A percentile compares a stretch with the other conserved stretches of the same genome.
These are phyloP conservation scores for Huiozyma sinensis DNA, from an alignment of 805 yeast genomes.

Conservation along the genomic window DNA sequence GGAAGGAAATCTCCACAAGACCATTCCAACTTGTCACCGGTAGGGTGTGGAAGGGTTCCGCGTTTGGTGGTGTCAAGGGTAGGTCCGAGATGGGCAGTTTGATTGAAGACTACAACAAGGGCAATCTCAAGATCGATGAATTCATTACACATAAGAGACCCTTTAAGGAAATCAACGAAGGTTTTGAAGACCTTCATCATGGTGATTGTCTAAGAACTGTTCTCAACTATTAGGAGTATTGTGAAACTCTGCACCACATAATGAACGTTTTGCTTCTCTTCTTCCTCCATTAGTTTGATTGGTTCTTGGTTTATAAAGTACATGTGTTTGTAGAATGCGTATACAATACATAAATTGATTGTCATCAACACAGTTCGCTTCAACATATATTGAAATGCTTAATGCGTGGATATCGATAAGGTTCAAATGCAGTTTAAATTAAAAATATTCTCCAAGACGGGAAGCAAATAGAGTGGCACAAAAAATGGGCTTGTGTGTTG, in stretches of 20 bases:
- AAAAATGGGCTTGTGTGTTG: too few relatives aligned
- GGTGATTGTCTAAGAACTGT: constrained; percentile 96
- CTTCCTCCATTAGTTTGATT: too few relatives aligned
- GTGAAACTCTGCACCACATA: too few relatives aligned
- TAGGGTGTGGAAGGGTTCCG: constrained; percentile 97
- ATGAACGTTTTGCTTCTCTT: too few relatives aligned
- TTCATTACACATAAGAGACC: constrained; percentile 86
- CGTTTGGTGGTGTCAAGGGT: constrained; percentile 99
- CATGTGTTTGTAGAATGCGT: too few relatives aligned
- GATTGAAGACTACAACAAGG: constrained; percentile 74
- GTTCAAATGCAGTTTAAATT: too few relatives aligned
- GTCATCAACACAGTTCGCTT: not conserved
- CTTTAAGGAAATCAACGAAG: constrained; percentile 69
- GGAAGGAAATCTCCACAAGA: constrained; percentile 90
- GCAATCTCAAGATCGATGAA: constrained; percentile 82
- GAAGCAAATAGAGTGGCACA: too few relatives aligned
- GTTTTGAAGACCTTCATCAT: constrained; percentile 88
- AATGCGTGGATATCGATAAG: too few relatives aligned
- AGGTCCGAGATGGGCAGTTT: constrained; percentile 88
- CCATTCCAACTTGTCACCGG: constrained; percentile 99
- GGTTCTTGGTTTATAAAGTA: too few relatives aligned
- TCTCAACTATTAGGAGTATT: constrained; percentile 29
- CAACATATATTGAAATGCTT: too few relatives aligned
- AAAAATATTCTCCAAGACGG: too few relatives aligned
- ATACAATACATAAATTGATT: not conserved